phyloP scores from a whole-genome alignment of 139 green algal species.

The Parachlorella kessleri region DNA sequence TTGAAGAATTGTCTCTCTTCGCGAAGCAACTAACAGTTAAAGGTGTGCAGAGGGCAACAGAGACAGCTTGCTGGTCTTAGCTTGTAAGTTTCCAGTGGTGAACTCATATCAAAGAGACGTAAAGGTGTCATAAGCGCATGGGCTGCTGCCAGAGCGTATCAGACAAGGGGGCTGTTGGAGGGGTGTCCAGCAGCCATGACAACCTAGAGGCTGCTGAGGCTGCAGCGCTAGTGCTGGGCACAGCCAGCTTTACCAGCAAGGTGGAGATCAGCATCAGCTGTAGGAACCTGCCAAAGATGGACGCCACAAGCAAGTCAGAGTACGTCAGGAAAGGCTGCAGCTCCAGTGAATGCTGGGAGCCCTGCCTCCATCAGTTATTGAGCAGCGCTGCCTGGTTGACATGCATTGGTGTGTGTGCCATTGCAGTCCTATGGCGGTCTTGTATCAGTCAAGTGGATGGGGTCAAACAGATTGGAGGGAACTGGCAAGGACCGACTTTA shows the following conservation, averaged over 20 bases:
- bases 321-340: too few species aligned
- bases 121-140: too few species aligned
- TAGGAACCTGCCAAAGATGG: constrained; percentile 5
- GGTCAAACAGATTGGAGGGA: constrained; percentile 16
- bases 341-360: constrained; percentile 3
- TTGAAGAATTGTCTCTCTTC: too few species aligned
- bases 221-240: background rate
- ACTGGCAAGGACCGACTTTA: constrained; percentile 41
- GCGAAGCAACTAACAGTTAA: too few species aligned
- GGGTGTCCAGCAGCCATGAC: too few species aligned
- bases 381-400: background rate
- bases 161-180: too few species aligned
- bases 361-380: background rate
- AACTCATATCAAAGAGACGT: too few species aligned
- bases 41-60: too few species aligned
- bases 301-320: too few species aligned
- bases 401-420: background rate
- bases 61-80: too few species aligned
- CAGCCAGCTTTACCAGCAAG: background rate
- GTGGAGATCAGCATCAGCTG: constrained; percentile 21
- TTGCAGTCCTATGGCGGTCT: constrained; percentile 44
- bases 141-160: too few species aligned
- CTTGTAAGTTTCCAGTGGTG: too few species aligned
- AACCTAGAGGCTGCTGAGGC: background rate
- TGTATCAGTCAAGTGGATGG: constrained; percentile 16